A percentile compares a stretch with the other conserved stretches of the same genome.
Conservation (phyloP, 306 rosid genomes). For the Inga laurina region DNA sequence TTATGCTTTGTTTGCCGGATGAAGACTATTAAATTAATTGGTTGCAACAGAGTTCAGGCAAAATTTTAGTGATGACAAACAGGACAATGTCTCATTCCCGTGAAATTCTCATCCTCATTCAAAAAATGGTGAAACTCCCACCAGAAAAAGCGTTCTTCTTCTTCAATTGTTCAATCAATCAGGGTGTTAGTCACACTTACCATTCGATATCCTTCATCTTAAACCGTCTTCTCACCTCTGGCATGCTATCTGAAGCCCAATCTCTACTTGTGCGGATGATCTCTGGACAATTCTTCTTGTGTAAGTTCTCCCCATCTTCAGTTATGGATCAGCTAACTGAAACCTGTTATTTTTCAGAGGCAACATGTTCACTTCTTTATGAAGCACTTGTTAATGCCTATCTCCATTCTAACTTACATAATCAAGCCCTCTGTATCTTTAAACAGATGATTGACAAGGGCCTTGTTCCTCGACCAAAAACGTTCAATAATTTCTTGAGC, state of each 20-base stretch:
- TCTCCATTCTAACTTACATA: conserved; percentile 49
- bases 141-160: conserved; percentile 54
- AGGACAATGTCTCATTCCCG: conserved; percentile 40
- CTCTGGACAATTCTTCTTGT: conserved; percentile 52
- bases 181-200: conserved; percentile 49
- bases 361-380: conserved; percentile 25
- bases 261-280: conserved; percentile 53
- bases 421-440: conserved; percentile 54
- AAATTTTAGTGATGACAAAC: not conserved
- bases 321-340: conserved; percentile 50
- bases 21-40: not conserved
- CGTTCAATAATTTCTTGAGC: conserved; percentile 57
- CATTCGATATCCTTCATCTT: conserved; percentile 56
- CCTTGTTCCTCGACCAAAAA: conserved; percentile 48
- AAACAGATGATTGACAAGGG: conserved; percentile 51
- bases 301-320: conserved; percentile 46
- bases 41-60: not conserved
- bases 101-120: conserved; percentile 53
- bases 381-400: conserved; percentile 64
- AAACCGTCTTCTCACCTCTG: conserved; percentile 48
- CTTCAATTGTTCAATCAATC: conserved; percentile 40
- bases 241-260: conserved; percentile 47
- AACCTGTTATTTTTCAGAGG: conserved; percentile 23
- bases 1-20: not conserved
- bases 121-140: conserved; percentile 64